Evolutionary conservation across 176 grass and related monocot genomes (phyloP).

Genomic region (Secale cereale): DNA sequence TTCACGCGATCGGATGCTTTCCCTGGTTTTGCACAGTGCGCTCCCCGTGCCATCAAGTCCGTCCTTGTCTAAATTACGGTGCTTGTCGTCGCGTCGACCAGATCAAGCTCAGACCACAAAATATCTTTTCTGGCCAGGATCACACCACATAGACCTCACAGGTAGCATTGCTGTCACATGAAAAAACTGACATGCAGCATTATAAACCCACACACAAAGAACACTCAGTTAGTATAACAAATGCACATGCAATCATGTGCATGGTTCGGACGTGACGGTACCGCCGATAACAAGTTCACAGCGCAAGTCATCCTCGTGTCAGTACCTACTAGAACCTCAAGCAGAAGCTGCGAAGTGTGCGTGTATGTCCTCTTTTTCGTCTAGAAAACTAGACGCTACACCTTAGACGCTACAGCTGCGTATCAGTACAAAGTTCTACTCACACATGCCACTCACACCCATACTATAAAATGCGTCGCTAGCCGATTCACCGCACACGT

Average conservation of each 20-base stretch:
- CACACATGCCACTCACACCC: background rate
- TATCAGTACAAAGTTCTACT: background rate
- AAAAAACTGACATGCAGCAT: background rate
- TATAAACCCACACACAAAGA: background rate
- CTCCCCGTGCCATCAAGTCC: too few species aligned
- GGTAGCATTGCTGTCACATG: background rate
- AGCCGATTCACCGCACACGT: constrained; percentile 3
- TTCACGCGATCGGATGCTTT: background rate
- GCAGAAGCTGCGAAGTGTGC: background rate
- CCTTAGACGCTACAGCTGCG: background rate
- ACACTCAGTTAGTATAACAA: background rate
- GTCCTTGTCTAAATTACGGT: background rate
- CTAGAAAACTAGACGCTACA: background rate
- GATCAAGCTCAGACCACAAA: background rate
- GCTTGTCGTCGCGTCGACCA: background rate
- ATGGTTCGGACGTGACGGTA: too few species aligned
- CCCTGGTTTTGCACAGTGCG: background rate
- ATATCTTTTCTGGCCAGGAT: background rate
- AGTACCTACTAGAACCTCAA: background rate
- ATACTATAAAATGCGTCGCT: background rate
- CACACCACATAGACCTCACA: background rate
- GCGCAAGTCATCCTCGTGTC: background rate
- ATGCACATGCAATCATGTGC: too few species aligned
- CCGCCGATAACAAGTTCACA: background rate
- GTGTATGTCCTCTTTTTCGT: too few species aligned